Percentiles rank a stretch among this genome's conserved stretches.
Evolutionary conservation across 106 monocot species (phyloP).

Genomic region (Platanthera zijinensis): DNA sequence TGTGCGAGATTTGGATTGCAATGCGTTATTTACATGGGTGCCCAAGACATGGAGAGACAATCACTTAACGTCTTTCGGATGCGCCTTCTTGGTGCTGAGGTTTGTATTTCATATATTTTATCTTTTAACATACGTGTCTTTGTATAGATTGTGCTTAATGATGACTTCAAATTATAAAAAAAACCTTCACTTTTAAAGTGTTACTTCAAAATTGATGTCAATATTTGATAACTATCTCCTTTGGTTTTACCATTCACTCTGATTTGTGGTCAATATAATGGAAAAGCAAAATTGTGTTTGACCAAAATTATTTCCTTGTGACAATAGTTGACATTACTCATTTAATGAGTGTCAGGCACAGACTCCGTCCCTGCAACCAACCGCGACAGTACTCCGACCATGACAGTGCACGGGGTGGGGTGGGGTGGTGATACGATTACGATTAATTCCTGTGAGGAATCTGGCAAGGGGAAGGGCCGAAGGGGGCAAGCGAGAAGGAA

Average conservation of each 20-base stretch:
- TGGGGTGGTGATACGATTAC: too few relatives aligned
- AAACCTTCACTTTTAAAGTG: not conserved
- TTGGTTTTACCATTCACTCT: not conserved
- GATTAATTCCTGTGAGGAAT: too few relatives aligned
- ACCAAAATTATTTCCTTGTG: not conserved
- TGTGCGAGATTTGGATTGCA: slow-evolving; percentile 65
- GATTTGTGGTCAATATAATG: not conserved
- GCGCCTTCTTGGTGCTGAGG: slow-evolving; percentile 70
- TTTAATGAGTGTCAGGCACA: not conserved
- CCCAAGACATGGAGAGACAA: slow-evolving; percentile 71
- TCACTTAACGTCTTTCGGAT: slow-evolving; percentile 66
- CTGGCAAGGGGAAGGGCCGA: too few relatives aligned
- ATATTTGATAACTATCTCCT: not conserved
- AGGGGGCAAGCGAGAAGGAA: too few relatives aligned
- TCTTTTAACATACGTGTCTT: not conserved
- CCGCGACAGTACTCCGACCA: too few relatives aligned
- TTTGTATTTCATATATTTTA: slow-evolving; percentile 6
- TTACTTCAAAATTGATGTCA: not conserved
- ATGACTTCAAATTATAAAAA: not conserved
- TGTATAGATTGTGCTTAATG: not conserved
- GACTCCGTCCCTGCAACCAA: too few relatives aligned
- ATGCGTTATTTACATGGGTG: slow-evolving; percentile 74
- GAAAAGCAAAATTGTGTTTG: not conserved
- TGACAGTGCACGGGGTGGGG: too few relatives aligned
- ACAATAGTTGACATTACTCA: not conserved